A percentile compares a stretch with the other conserved stretches of the same genome.
Evolutionary conservation across 441 rosid species (phyloP).

Genomic region (Erysimum cheiri): DNA sequence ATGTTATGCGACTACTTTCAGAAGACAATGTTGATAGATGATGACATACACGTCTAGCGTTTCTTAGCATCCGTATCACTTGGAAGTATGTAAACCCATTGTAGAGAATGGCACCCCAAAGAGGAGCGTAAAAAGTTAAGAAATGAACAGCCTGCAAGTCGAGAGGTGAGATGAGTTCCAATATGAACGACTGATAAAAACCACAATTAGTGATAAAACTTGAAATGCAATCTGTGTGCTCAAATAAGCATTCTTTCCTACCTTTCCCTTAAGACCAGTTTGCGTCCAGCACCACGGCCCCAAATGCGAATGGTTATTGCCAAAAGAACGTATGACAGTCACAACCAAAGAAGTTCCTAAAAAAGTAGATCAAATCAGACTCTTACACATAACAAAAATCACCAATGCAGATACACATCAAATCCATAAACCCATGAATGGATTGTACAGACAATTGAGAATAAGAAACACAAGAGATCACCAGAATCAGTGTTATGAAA

Average conservation of each 20-base stretch:
- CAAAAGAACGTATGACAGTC: slow-evolving; percentile 86
- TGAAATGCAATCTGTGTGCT: not conserved
- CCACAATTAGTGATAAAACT: too few relatives aligned
- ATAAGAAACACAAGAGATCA: slow-evolving; percentile 2
- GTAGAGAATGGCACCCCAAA: slow-evolving; percentile 97
- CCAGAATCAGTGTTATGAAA: not conserved
- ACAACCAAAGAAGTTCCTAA: slow-evolving; percentile 82
- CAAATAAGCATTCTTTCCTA: slow-evolving; percentile 38
- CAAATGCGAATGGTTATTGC: slow-evolving; percentile 72
- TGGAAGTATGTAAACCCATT: slow-evolving; percentile 91
- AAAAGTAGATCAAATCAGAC: slow-evolving; percentile 30
- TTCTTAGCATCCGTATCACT: slow-evolving; percentile 94
- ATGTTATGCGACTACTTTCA: slow-evolving; percentile 9
- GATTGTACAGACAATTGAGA: not conserved
- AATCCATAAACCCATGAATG: not conserved
- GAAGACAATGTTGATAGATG: slow-evolving; percentile 3
- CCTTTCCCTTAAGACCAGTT: slow-evolving; percentile 85
- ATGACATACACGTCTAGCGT: slow-evolving; percentile 80
- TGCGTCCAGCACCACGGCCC: slow-evolving; percentile 87
- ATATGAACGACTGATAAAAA: not conserved
- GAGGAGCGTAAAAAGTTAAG: slow-evolving; percentile 82
- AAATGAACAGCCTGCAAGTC: slow-evolving; percentile 86
- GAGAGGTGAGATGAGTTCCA: slow-evolving; percentile 11
- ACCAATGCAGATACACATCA: slow-evolving; percentile 2
- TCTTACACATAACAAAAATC: not conserved